Evolutionary conservation across 345 rosid genomes (phyloP).

Genomic region (Sisymbrium irio): DNA sequence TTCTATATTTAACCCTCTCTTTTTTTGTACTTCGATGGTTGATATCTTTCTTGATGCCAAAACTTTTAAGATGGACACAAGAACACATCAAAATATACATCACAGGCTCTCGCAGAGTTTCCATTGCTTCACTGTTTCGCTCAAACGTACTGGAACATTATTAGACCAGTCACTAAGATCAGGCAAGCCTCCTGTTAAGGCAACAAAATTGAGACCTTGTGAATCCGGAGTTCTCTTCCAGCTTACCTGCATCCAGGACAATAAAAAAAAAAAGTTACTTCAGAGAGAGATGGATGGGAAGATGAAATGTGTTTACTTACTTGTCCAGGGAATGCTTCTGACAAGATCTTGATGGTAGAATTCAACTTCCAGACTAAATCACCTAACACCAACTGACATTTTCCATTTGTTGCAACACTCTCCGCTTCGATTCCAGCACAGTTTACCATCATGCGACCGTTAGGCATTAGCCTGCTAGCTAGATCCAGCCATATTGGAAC

Average conservation of each 20-base stretch:
- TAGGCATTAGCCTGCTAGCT: conserved; percentile 56
- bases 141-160: conserved; percentile 46
- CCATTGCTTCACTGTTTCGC: conserved; percentile 61
- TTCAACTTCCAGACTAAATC: conserved; percentile 49
- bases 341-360: conserved; percentile 58
- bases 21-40: no score
- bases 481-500: conserved; percentile 58
- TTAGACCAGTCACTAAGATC: conserved; percentile 62
- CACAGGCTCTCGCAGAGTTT: conserved; percentile 35
- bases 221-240: conserved; percentile 64
- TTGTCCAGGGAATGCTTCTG: conserved; percentile 64
- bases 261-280: neutral
- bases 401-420: conserved; percentile 25
- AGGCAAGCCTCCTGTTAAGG: conserved; percentile 67
- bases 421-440: conserved; percentile 58
- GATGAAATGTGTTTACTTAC: conserved; percentile 34
- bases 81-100: neutral
- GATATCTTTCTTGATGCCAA: no score
- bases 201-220: conserved; percentile 63
- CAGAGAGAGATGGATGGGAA: neutral
- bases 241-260: conserved; percentile 37
- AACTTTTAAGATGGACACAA: neutral
- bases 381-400: conserved; percentile 8
- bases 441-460: conserved; percentile 77
- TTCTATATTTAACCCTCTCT: no score